Conservation (phyloP, 23 red algal species). For the Gracilariopsis chorda region DNA sequence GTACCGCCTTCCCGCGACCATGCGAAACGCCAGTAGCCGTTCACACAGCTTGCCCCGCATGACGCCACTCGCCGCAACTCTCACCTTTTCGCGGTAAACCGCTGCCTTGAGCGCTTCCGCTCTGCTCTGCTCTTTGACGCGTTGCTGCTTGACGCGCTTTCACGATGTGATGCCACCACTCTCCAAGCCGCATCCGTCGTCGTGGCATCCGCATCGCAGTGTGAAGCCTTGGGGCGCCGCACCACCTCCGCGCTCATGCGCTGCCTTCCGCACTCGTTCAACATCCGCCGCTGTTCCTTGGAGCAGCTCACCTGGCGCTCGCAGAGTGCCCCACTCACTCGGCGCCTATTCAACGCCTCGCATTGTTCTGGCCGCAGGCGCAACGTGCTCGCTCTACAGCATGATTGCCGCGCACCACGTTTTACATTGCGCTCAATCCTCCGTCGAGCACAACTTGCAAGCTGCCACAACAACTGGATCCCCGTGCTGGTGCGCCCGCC, state of each 20-base stretch:
- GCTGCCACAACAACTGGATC: too few species aligned
- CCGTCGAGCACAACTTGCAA: too few species aligned
- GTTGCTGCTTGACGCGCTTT: not conserved
- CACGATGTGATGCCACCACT: not conserved
- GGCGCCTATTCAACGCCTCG: not conserved
- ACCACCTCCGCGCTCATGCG: not conserved
- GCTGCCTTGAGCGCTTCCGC: not conserved
- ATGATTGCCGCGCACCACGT: not conserved
- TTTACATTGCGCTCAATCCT: not conserved
- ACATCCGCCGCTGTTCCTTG: not conserved
- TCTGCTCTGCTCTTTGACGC: not conserved
- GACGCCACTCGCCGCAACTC: too few species aligned
- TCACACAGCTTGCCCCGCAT: too few species aligned
- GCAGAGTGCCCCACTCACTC: too few species aligned
- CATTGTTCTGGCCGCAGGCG: conserved; percentile 1
- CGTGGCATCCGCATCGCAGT: not conserved
- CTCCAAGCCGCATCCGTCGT: not conserved
- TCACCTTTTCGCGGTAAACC: not conserved
- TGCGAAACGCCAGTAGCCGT: too few species aligned
- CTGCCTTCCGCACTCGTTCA: not conserved
- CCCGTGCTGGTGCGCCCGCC: not conserved
- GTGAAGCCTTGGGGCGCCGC: not conserved
- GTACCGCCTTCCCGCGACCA: too few species aligned
- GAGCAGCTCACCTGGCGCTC: too few species aligned
- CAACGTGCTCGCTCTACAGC: not conserved